Evolutionary conservation across 2,329 filamentous ascomycete species (phyloP).

Genomic region (Diaporthe humulicola): DNA sequence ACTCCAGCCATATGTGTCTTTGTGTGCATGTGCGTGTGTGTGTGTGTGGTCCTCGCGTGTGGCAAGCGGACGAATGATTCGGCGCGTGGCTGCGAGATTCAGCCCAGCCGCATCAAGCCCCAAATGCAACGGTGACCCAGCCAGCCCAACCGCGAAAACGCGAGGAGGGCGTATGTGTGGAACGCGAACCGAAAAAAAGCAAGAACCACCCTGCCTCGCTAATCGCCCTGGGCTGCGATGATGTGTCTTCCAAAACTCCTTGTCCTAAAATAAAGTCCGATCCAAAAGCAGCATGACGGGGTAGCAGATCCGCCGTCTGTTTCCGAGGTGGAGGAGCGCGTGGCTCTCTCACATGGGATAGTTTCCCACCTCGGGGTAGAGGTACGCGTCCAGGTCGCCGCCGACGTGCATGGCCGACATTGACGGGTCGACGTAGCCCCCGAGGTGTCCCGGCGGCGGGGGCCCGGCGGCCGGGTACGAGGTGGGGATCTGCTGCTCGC

Average conservation of each 20-base stretch:
- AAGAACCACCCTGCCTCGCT: not conserved
- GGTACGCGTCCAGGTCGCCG: conserved; percentile 48
- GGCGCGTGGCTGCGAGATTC: conserved; percentile 9
- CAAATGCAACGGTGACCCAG: conserved; percentile 22
- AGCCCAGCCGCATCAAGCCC: conserved; percentile 24
- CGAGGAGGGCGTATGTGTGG: not conserved
- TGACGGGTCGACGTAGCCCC: conserved; percentile 39
- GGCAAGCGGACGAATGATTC: conserved; percentile 10
- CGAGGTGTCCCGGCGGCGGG: conserved; percentile 25
- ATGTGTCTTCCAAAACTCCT: not conserved
- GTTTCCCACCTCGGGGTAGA: conserved; percentile 47
- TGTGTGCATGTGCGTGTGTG: not conserved
- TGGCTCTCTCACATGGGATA: conserved; percentile 41
- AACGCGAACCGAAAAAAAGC: not conserved
- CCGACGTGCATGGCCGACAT: conserved; percentile 43
- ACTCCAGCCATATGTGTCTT: not conserved
- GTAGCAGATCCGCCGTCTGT: not conserved
- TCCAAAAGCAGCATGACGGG: not conserved
- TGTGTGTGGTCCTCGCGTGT: not conserved
- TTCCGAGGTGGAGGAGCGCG: not conserved
- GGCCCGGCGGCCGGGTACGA: conserved; percentile 35
- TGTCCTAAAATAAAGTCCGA: not conserved
- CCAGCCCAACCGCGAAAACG: not conserved
- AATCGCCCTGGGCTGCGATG: not conserved
- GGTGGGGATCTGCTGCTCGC: conserved; percentile 39